A percentile compares a stretch with the other conserved stretches of the same genome.
These are phyloP conservation scores for Tetrapyrgos nigripes DNA, from an alignment of 1,284 basidiomycete species.

Conservation along the genomic window DNA sequence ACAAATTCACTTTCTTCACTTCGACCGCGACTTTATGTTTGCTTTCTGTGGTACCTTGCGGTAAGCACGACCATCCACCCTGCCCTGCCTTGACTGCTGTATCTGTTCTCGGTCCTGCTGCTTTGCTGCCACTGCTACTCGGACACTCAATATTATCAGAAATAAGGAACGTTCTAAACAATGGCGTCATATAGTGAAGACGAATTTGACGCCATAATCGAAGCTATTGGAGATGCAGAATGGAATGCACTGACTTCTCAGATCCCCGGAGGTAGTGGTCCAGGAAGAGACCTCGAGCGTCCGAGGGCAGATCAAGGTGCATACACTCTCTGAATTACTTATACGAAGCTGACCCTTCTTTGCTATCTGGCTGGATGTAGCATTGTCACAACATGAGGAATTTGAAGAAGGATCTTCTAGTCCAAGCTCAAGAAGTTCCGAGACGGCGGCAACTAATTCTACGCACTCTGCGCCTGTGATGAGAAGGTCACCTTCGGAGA, in stretches of 20 bases:
- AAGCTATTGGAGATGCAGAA: not conserved
- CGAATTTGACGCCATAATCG: not conserved
- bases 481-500: not conserved
- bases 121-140: not conserved
- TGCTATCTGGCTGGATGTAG: not conserved
- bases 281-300: no score
- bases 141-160: conserved; percentile 1
- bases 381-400: not conserved
- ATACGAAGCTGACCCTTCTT: not conserved
- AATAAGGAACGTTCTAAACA: no score
- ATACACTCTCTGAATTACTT: no score
- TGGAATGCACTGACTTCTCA: no score
- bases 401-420: conserved; percentile 10
- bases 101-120: not conserved
- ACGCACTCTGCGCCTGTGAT: not conserved
- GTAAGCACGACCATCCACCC: no score
- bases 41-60: no score
- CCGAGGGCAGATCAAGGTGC: no score
- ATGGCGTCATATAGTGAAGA: not conserved
- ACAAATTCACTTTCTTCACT: conserved; percentile 1
- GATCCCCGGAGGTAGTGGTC: no score
- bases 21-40: no score
- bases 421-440: no score
- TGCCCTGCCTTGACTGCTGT: conserved; percentile 7
- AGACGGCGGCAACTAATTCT: not conserved